Evolutionary conservation across 495 filamentous ascomycete genomes (phyloP).

Genomic region (Parathielavia hyrcaniae): DNA sequence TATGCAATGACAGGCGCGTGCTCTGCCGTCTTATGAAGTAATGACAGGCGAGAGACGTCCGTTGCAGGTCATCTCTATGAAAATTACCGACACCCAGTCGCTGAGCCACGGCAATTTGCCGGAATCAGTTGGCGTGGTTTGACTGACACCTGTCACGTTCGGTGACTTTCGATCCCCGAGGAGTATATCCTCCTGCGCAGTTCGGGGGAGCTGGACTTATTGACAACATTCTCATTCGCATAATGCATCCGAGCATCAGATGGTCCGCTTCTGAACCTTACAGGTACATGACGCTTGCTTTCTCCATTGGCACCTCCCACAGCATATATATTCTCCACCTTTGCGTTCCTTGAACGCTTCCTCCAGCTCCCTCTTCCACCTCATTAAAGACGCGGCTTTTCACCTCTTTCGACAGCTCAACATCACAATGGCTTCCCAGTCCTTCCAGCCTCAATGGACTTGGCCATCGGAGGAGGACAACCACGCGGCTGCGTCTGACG

Average conservation of each 20-base stretch:
- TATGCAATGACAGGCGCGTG: not conserved
- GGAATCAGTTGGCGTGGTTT: conserved; percentile 16
- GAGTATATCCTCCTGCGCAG: too few relatives aligned
- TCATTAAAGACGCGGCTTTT: not conserved
- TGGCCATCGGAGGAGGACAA: conserved; percentile 15
- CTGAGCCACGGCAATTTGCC: conserved; percentile 6
- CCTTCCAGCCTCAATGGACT: conserved; percentile 14
- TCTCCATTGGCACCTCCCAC: not conserved
- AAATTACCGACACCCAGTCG: not conserved
- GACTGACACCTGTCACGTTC: conserved; percentile 17
- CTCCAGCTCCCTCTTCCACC: not conserved
- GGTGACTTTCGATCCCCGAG: not conserved
- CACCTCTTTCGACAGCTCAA: not conserved
- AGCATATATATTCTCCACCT: too few relatives aligned
- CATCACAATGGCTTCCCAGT: conserved; percentile 10
- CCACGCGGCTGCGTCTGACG: not conserved
- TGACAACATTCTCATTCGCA: too few relatives aligned
- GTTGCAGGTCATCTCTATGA: too few relatives aligned
- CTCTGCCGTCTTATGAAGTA: too few relatives aligned
- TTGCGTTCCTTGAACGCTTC: not conserved
- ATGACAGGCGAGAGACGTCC: not conserved
- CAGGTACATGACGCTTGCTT: too few relatives aligned
- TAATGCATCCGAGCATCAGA: too few relatives aligned
- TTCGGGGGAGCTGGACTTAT: too few relatives aligned
- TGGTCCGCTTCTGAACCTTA: too few relatives aligned